Percentiles rank a stretch among this genome's conserved stretches.
These are phyloP conservation scores for Clavispora carvajalis DNA, from an alignment of 805 yeast genomes.

Conservation along the genomic window DNA sequence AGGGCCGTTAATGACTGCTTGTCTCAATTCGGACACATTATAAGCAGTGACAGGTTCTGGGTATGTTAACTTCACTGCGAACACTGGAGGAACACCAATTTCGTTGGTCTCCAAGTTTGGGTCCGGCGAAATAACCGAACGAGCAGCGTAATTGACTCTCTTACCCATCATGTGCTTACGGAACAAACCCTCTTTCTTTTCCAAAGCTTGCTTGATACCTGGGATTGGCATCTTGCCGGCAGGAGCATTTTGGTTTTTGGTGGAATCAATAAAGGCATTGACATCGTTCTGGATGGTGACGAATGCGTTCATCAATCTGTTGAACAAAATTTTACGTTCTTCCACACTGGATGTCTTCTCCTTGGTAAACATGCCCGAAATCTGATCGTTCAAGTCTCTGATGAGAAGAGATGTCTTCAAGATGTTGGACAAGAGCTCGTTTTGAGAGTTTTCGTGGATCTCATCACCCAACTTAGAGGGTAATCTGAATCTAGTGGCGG, in stretches of 20 bases:
- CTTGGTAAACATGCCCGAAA: constrained; percentile 45
- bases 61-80: constrained; percentile 90
- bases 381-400: constrained; percentile 84
- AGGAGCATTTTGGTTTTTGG: constrained; percentile 73
- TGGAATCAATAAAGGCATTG: constrained; percentile 86
- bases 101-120: constrained; percentile 97
- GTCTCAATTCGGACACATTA: constrained; percentile 84
- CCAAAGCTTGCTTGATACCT: constrained; percentile 95
- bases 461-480: constrained; percentile 98
- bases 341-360: constrained; percentile 55
- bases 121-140: constrained; percentile 98
- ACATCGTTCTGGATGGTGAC: constrained; percentile 94
- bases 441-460: constrained; percentile 90
- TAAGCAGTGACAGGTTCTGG: constrained; percentile 97
- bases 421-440: constrained; percentile 77
- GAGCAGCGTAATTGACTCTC: constrained; percentile 97
- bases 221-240: constrained; percentile 76
- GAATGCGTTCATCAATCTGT: constrained; percentile 91
- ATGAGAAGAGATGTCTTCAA: constrained; percentile 76
- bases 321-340: constrained; percentile 72
- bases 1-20: constrained; percentile 96
- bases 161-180: constrained; percentile 99
- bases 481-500: constrained; percentile 92
- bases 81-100: constrained; percentile 98
- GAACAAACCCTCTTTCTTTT: constrained; percentile 96